Evolutionary conservation across 345 rosid species (phyloP), one percentile per base, ranked within the genome.

Genomic region (Bretschneidera sinensis): DNA sequence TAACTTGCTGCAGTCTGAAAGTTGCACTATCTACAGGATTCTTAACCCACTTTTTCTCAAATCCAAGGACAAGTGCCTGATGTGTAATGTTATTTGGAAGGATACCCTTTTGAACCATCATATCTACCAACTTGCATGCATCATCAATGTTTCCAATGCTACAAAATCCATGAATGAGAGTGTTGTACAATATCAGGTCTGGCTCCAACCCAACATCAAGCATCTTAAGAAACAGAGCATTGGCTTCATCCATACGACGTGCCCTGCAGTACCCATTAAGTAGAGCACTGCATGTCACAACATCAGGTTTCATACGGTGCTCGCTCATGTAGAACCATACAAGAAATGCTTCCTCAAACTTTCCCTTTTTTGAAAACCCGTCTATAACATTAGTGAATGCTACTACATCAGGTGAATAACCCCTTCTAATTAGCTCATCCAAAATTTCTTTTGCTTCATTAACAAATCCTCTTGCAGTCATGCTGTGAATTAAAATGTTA

Each of bases 241-340:
- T 74, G 55, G 82, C 82, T 48, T 79, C 75, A 0, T 69, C 65
- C 77, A 79, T 77, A 53, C 74, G 77, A 35, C 48, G 52, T 11
- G 64, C 79, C 71, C 48, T 77, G 64, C 87, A 79, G 35, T 77
- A 79, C 24, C 84, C 84, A 61, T 71, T 79, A 59, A 82, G 71
- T 21, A 79, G 67, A 21, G 82, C 82, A 60, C 80, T 79, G 64
- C 84, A 77, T 15, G 87, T 74, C 57, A 77, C 77, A 24, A 77
- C 74, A 68, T 82, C 84, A 51, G 84, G 87, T 54, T 79, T 13
- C 54, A 77, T 67, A 50, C 64, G 55, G 48, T 51, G 68, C 48
- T 79, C 79, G 55, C 72, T 62, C 84, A 82, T 82, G 62, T 77
- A 72, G 52, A 63, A 73, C 84, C 80, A 82, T 51, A 75, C 48